Evolutionary conservation across 1,139 yeast species (phyloP).

Genomic region (Kluyveromyces sp.): DNA sequence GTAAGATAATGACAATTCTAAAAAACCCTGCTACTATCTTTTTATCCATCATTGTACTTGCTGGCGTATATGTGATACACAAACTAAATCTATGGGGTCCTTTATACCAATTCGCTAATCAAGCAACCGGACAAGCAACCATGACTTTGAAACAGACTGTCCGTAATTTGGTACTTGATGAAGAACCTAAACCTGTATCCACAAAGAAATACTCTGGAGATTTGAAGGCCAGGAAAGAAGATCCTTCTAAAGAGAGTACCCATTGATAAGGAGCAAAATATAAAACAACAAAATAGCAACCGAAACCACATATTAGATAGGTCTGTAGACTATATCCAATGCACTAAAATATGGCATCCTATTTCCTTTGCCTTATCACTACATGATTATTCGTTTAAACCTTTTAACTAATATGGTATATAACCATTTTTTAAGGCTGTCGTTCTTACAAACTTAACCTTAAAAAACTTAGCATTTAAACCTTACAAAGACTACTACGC

Average conservation of each 20-base stretch:
- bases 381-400: too few relatives aligned
- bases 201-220: slow-evolving; percentile 7
- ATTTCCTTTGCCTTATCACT: too few relatives aligned
- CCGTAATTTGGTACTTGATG: slow-evolving; percentile 29
- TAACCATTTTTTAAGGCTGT: too few relatives aligned
- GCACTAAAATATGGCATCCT: too few relatives aligned
- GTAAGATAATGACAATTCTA: slow-evolving; percentile 82
- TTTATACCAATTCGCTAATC: slow-evolving; percentile 49
- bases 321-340: too few relatives aligned
- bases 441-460: too few relatives aligned
- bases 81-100: slow-evolving; percentile 72
- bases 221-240: slow-evolving; percentile 8
- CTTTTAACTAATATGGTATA: too few relatives aligned
- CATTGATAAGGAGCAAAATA: not conserved
- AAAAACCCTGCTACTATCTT: slow-evolving; percentile 76
- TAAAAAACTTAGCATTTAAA: too few relatives aligned
- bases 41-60: slow-evolving; percentile 45
- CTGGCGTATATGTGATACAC: slow-evolving; percentile 61
- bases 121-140: slow-evolving; percentile 51
- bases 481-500: too few relatives aligned
- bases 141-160: slow-evolving; percentile 52
- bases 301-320: too few relatives aligned
- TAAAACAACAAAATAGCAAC: not conserved
- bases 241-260: slow-evolving; percentile 2
- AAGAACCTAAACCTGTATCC: slow-evolving; percentile 7